These are phyloP conservation scores for Boletus sp. DNA, from an alignment of 1,284 basidiomycete genomes.

Conservation along the genomic window DNA sequence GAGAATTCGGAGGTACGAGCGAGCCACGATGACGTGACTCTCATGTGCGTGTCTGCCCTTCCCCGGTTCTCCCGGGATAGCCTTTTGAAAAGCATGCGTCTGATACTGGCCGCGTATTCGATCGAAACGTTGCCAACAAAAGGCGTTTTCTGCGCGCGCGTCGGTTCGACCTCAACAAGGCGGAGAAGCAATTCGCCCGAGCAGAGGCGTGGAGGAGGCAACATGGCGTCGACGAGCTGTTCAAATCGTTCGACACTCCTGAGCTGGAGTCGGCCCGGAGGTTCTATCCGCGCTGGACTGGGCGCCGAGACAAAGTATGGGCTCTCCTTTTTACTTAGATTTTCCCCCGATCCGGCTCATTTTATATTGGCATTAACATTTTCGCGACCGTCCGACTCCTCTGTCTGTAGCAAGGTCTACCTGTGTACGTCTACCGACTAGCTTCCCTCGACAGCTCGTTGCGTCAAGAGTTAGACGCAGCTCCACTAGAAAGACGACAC, in stretches of 20 bases:
- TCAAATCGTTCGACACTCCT: conserved; percentile 51
- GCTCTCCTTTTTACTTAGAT: neutral
- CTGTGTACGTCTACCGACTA: conserved; percentile 71
- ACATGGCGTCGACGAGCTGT: conserved; percentile 61
- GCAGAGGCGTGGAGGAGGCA: conserved; percentile 64
- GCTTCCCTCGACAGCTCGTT: conserved; percentile 51
- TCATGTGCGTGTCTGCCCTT: conserved; percentile 54
- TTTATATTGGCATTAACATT: neutral
- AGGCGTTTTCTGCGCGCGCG: conserved; percentile 79
- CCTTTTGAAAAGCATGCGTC: neutral
- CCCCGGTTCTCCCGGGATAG: neutral
- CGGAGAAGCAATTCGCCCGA: conserved; percentile 66
- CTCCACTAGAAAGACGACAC: conserved; percentile 54
- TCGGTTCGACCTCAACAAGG: conserved; percentile 58
- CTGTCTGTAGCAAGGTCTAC: conserved; percentile 55
- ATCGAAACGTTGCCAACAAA: conserved; percentile 26
- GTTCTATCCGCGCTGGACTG: conserved; percentile 79
- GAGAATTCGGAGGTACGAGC: conserved; percentile 31
- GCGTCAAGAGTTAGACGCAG: conserved; percentile 58
- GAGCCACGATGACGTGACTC: conserved; percentile 64
- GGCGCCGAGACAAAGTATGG: conserved; percentile 65
- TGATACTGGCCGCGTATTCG: neutral
- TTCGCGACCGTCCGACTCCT: neutral
- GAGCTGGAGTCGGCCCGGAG: conserved; percentile 61
- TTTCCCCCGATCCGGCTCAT: neutral